Conservation (phyloP, 208 protist species). For the Acanthamoeba healyi region DNA sequence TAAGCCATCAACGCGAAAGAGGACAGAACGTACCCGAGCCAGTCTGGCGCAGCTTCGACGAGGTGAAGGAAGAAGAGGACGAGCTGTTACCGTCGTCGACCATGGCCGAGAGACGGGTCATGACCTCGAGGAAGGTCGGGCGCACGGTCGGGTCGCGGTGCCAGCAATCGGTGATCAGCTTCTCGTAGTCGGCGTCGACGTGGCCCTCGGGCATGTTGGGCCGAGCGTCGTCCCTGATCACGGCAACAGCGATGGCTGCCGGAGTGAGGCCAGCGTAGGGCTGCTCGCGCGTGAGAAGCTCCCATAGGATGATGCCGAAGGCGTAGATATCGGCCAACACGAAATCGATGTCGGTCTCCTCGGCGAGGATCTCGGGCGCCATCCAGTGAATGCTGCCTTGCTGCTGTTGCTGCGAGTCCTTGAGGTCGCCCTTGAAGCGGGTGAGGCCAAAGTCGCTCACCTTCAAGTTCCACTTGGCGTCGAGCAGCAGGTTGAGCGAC, state of each 20-base stretch:
- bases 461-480: conserved; percentile 84
- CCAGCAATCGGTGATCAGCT: conserved; percentile 40
- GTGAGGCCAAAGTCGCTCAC: conserved; percentile 40
- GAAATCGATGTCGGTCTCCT: conserved; percentile 10
- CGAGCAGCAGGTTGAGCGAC: conserved; percentile 85
- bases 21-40: background rate
- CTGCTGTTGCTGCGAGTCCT: background rate
- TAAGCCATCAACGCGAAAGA: background rate
- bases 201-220: background rate
- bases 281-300: conserved; percentile 43
- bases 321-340: conserved; percentile 7
- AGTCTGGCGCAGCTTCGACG: background rate
- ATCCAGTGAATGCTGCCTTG: conserved; percentile 14
- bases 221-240: conserved; percentile 12
- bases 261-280: background rate
- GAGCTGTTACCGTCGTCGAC: background rate
- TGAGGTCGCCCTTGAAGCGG: background rate
- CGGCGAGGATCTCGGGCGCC: conserved; percentile 20
- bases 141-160: conserved; percentile 56
- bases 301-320: conserved; percentile 73
- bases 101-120: conserved; percentile 26
- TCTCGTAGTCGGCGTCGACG: background rate
- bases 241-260: conserved; percentile 34
- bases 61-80: background rate
- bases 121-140: conserved; percentile 63